phyloP scores from a whole-genome alignment of 768 basidiomycete genomes.

The Rhizopogon sp. region DNA sequence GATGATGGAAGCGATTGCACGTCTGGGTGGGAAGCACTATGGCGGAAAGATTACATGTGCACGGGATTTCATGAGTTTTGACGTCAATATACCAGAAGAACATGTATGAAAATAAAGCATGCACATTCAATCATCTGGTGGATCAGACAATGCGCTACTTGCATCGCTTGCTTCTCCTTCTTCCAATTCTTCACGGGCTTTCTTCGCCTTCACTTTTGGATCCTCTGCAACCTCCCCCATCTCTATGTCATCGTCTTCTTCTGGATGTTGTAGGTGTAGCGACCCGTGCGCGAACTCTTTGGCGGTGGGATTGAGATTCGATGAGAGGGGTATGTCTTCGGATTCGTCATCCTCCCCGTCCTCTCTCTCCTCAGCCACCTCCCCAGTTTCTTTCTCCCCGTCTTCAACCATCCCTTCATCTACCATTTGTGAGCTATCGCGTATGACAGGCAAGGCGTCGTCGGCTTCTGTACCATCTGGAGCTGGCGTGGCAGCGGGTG shows the following conservation, averaged over 20 bases:
- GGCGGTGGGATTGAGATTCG: slow-evolving; percentile 27
- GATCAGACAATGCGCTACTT: slow-evolving; percentile 74
- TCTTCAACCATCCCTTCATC: slow-evolving; percentile 29
- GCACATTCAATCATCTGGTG: slow-evolving; percentile 48
- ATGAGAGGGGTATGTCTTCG: slow-evolving; percentile 21
- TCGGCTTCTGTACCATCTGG: slow-evolving; percentile 30
- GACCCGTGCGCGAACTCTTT: slow-evolving; percentile 27
- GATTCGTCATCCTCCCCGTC: slow-evolving; percentile 33
- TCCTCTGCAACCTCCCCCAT: slow-evolving; percentile 89
- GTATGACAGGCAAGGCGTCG: slow-evolving; percentile 8
- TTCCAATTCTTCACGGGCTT: slow-evolving; percentile 66
- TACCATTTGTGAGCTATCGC: slow-evolving; percentile 2
- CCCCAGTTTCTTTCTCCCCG: slow-evolving; percentile 40
- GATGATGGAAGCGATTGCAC: slow-evolving; percentile 61
- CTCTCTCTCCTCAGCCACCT: slow-evolving; percentile 32
- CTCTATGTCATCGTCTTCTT: slow-evolving; percentile 68
- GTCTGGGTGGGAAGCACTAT: slow-evolving; percentile 50
- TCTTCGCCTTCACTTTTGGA: slow-evolving; percentile 43
- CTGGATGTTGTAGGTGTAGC: slow-evolving; percentile 19
- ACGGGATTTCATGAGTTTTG: slow-evolving; percentile 68
- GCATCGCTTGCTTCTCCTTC: slow-evolving; percentile 84
- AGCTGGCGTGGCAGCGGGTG: slow-evolving; percentile 45
- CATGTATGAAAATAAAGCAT: slow-evolving; percentile 6
- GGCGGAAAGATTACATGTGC: slow-evolving; percentile 62
- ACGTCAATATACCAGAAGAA: slow-evolving; percentile 37